Base-by-base conservation (phyloP, 345 rosid species). In the Syzygium grande region DNA sequence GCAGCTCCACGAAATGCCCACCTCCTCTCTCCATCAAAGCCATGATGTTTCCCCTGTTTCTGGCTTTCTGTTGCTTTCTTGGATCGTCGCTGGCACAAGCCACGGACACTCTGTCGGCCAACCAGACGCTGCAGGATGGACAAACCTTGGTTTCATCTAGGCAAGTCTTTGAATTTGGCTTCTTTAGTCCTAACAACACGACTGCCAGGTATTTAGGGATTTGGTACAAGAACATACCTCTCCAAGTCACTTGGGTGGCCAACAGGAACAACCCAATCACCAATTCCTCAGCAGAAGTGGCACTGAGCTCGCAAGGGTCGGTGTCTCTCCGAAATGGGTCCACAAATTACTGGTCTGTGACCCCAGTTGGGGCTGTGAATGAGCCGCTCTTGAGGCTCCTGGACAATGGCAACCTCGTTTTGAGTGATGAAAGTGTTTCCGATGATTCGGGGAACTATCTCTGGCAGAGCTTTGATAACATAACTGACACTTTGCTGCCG, bases 391-490 rank as follows among this genome's bases (percentile, higher is more conserved):
- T 89, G 85, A 85, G 87, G 89, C 88, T 90, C 19, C 79, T 92
- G 51, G 92, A 89, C 84, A 46, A 83, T 78, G 93, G 92, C 46
- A 90, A 92, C 41, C 87, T 90, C 43, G 92, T 92, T 38, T 80
- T 90, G 86, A 73, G 51, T 22, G 88, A 73, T 2, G 86, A 58
- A 52, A 77, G 56, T 46, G 49, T 11, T 38, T 51, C 34, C n/a
- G 89, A 51, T 5, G 16, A 11, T 58, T 53, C 90, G 29, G 84
- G 80, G 9, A 68, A 78, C 11, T 85, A 51, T 59, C 78, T 88
- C 21, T 90, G 93, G 93, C 90, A 92, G 73, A 90, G 93, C 58
- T 90, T 90, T 65, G 92, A 92, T 43, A 65, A 90, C 55, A 87
- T 90, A 29, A 68, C 90, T 12, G 85, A 91, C 52, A 87, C 89